Conservation (phyloP, 2,329 filamentous ascomycete genomes). For the Ophiostoma tasmaniense region DNA sequence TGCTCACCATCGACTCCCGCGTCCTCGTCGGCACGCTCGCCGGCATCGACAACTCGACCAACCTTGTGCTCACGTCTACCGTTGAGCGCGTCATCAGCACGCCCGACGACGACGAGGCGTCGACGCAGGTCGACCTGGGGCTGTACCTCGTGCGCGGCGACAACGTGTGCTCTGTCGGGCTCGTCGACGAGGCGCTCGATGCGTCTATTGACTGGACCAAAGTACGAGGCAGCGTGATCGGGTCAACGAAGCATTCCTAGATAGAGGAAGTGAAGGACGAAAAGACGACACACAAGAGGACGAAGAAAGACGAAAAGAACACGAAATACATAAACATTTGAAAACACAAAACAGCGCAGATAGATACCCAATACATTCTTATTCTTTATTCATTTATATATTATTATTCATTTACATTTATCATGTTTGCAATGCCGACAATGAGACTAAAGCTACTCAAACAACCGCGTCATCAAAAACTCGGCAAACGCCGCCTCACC, state of each 20-base stretch:
- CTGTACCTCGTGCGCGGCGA: conserved; percentile 90
- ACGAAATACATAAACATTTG: too few species aligned
- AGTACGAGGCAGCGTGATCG: conserved; percentile 77
- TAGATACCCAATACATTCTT: conserved; percentile 7
- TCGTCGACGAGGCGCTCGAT: conserved; percentile 85
- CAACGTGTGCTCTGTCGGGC: conserved; percentile 82
- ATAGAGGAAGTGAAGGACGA: conserved; percentile 24
- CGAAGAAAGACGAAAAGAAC: background rate
- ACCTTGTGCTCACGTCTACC: conserved; percentile 74
- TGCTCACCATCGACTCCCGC: conserved; percentile 86
- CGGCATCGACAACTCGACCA: conserved; percentile 84
- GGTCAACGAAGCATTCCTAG: conserved; percentile 68
- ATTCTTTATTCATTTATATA: too few species aligned
- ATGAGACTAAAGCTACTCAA: conserved; percentile 34
- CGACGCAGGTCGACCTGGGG: conserved; percentile 71
- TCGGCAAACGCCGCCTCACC: conserved; percentile 59
- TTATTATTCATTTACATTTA: background rate
- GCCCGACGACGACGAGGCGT: conserved; percentile 72
- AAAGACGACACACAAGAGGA: too few species aligned
- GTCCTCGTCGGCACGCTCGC: conserved; percentile 75
- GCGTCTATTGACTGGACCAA: conserved; percentile 85
- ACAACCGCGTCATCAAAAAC: conserved; percentile 57
- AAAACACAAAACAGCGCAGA: background rate
- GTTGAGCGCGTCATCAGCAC: conserved; percentile 86
- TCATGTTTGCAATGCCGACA: background rate